Conservation (phyloP, 2,329 filamentous ascomycete genomes). For the Chaetomiaceae sp. region DNA sequence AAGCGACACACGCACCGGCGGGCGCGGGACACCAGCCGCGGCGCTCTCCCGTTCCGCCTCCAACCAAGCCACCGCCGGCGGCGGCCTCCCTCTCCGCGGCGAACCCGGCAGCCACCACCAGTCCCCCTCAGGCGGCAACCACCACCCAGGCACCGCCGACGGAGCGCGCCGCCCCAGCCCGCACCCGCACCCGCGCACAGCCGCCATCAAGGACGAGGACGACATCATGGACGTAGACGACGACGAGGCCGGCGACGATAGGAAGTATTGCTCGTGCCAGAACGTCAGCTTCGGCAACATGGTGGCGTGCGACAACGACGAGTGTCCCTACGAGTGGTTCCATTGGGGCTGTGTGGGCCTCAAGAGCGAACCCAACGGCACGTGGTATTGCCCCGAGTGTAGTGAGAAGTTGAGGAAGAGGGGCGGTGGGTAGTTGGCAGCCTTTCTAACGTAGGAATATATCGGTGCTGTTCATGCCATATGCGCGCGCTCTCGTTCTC, state of each 20-base stretch:
- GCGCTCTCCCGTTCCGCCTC: constrained; percentile 22
- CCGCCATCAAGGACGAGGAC: constrained; percentile 40
- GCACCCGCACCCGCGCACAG: neutral
- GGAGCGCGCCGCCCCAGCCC: neutral
- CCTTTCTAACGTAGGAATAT: too few relatives aligned
- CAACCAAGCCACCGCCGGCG: constrained; percentile 21
- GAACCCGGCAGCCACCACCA: constrained; percentile 12
- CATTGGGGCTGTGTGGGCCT: constrained; percentile 73
- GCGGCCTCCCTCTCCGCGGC: neutral
- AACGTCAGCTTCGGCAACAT: constrained; percentile 82
- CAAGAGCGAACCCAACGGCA: constrained; percentile 63
- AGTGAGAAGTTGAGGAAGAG: constrained; percentile 49
- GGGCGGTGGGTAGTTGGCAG: constrained; percentile 10
- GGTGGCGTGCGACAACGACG: constrained; percentile 82
- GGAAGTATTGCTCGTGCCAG: constrained; percentile 80
- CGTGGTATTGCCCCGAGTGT: constrained; percentile 64
- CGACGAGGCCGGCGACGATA: constrained; percentile 70
- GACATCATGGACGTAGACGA: constrained; percentile 55
- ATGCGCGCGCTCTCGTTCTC: too few relatives aligned
- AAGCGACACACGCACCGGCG: constrained; percentile 40
- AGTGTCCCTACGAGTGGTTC: constrained; percentile 82
- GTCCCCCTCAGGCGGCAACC: neutral
- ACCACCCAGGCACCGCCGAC: neutral
- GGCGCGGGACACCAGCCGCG: constrained; percentile 37
- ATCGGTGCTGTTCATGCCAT: too few relatives aligned